Percentiles rank a stretch among this genome's conserved stretches.
phyloP scores from a whole-genome alignment of 176 grass and related monocot species.

The Cenchrus americanus region DNA sequence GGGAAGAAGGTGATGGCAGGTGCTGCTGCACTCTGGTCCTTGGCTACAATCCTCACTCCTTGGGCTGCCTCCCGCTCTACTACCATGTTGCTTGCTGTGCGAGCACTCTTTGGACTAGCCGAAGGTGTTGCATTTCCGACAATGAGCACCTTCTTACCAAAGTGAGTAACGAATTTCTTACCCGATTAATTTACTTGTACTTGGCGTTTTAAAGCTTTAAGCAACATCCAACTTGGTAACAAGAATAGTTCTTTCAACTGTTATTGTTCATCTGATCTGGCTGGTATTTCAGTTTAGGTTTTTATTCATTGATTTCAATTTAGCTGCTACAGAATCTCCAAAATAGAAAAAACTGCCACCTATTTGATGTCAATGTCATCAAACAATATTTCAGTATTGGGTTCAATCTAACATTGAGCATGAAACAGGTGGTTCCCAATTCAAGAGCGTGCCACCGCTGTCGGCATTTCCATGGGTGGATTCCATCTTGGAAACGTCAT shows the following conservation, averaged over 20 bases:
- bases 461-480: conserved; percentile 91
- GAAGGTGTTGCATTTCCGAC: conserved; percentile 97
- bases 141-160: conserved; percentile 93
- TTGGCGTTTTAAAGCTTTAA: not conserved
- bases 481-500: conserved; percentile 99
- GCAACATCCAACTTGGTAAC: not conserved
- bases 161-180: conserved; percentile 51
- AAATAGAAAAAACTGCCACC: not conserved
- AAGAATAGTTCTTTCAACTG: not conserved
- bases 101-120: conserved; percentile 81
- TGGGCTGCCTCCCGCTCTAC: conserved; percentile 81
- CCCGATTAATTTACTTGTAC: not conserved
- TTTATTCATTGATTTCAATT: not conserved
- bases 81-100: conserved; percentile 65
- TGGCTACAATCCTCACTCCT: conserved; percentile 95
- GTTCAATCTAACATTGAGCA: conserved; percentile 32
- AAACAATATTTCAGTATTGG: conserved; percentile 14
- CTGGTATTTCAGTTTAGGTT: not conserved
- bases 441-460: conserved; percentile 86
- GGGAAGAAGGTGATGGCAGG: conserved; percentile 92
- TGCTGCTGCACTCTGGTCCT: conserved; percentile 82
- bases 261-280: conserved; percentile 7
- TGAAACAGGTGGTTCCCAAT: conserved; percentile 90
- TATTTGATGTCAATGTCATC: not conserved
- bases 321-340: conserved; percentile 18